Evolutionary conservation across 2,329 filamentous ascomycete genomes (phyloP), one percentile per base, ranked within the genome.

Genomic region (Neofusicoccum kwambonambiense): DNA sequence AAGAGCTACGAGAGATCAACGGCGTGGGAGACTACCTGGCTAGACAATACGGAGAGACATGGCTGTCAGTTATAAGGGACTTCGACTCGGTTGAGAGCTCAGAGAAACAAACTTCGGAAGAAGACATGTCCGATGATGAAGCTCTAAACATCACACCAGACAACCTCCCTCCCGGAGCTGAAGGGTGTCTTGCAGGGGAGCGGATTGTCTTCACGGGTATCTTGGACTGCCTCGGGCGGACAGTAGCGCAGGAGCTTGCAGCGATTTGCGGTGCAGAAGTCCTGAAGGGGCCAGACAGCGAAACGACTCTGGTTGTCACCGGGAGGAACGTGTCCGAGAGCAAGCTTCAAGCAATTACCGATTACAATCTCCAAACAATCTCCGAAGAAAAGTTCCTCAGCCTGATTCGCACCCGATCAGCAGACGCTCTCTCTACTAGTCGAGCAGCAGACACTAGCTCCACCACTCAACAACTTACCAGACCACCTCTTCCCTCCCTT

Each of bases 1-100:
- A 67, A 1, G 58, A 67, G 2, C 45, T 78, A 19, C 64, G 71
- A 5, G 34, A 64, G 12, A 62, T 77, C 13, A 70, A 70, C 39
- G 74, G 73, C 0, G 68, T 77, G 11, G 72, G 73, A 3, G 60
- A 65, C 17, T 19, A 56, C 3, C 60, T 67, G 7, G 52, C 66
- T 41, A 61, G 69, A 22, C 70, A 67, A 27, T 76, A 74, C 31
- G 76, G 75, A 1, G 62, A 69, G 1, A 68, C 68, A 6, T 74
- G 72, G 70, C 67, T 77, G 3, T 66, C 71, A 13, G 65, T 73
- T 11, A 71, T 65, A 15, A 22, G 35, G 4, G 54, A 45, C 17
- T 44, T 62, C 31, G 22, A 31, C 2, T 31, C n/a, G 5, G 35
- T 27, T 31, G 58, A 11, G 6, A 39, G 44, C 9, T 15, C 31